Percentiles rank a stretch among this genome's conserved stretches.
These are phyloP conservation scores for Penicillium tannophilum DNA, from an alignment of 495 filamentous ascomycete genomes.

Conservation along the genomic window DNA sequence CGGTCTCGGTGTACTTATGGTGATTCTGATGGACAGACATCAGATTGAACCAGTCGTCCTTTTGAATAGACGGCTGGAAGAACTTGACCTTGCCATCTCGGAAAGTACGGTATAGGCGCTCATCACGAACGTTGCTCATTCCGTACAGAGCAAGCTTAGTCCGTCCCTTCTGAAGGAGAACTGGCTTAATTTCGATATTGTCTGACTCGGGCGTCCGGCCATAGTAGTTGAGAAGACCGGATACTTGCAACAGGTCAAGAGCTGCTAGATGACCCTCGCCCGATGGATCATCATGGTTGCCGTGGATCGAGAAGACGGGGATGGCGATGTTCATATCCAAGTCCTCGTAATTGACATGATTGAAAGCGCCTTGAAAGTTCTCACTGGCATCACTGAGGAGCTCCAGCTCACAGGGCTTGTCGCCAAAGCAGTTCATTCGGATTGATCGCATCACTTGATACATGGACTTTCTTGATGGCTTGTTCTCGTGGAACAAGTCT, in stretches of 20 bases:
- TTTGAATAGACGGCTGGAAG: constrained; percentile 80
- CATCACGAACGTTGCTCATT: constrained; percentile 94
- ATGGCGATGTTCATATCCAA: constrained; percentile 97
- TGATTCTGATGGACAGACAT: constrained; percentile 98
- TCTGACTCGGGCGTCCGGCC: constrained; percentile 89
- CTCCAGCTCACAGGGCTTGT: constrained; percentile 94
- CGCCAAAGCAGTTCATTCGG: constrained; percentile 89
- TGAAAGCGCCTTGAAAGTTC: constrained; percentile 80
- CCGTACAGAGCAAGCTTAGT: constrained; percentile 96
- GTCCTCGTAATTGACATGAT: constrained; percentile 97
- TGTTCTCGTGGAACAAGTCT: constrained; percentile 98
- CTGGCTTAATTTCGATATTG: constrained; percentile 86
- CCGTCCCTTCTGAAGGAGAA: constrained; percentile 88
- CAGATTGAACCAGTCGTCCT: constrained; percentile 93
- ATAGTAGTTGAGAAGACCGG: constrained; percentile 94
- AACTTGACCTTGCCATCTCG: constrained; percentile 92
- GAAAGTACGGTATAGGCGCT: constrained; percentile 91
- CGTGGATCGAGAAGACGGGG: constrained; percentile 97
- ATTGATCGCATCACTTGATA: constrained; percentile 95
- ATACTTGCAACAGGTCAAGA: constrained; percentile 86
- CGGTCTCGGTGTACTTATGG: constrained; percentile 83
- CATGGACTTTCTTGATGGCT: constrained; percentile 93
- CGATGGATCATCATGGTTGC: constrained; percentile 97
- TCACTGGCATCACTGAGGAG: constrained; percentile 91
- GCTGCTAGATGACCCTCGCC: constrained; percentile 90